phyloP scores from a whole-genome alignment of 2,329 filamentous ascomycete genomes.

The Phyllosticta paracitricarpa region DNA sequence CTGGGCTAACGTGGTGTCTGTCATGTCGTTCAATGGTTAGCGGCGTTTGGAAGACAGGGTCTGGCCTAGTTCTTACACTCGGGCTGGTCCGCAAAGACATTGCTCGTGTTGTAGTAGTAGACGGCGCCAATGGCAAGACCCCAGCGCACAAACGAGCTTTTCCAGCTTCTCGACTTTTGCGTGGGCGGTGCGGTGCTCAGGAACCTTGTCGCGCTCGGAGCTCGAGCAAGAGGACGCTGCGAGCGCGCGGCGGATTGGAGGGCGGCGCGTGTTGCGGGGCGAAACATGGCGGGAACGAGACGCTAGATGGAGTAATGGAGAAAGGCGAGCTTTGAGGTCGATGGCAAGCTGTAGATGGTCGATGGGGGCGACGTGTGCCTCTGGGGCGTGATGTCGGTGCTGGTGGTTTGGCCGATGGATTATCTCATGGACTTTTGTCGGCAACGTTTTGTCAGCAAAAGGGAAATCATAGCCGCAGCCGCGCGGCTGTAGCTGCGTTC shows the following conservation, averaged over 20 bases:
- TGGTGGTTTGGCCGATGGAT: background rate
- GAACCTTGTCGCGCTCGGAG: slow-evolving; percentile 30
- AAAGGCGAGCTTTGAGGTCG: background rate
- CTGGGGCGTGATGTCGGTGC: background rate
- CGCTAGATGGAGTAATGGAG: background rate
- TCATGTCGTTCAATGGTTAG: background rate
- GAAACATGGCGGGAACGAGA: slow-evolving; percentile 37
- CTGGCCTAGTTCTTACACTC: slow-evolving; percentile 40
- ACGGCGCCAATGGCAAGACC: slow-evolving; percentile 64
- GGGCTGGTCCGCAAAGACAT: slow-evolving; percentile 75
- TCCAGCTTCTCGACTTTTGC: slow-evolving; percentile 69
- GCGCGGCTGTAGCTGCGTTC: background rate
- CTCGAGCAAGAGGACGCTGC: slow-evolving; percentile 30
- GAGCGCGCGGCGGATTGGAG: slow-evolving; percentile 19
- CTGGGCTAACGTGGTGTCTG: slow-evolving; percentile 23
- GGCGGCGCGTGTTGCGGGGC: slow-evolving; percentile 38
- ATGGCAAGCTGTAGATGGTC: background rate
- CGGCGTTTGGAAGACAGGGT: background rate
- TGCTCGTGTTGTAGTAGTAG: slow-evolving; percentile 92
- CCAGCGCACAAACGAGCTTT: slow-evolving; percentile 63
- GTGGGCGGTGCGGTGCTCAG: slow-evolving; percentile 50
- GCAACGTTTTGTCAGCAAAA: background rate
- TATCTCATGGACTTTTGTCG: background rate
- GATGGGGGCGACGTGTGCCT: background rate
- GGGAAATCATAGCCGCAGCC: background rate